Conservation (phyloP, 306 rosid species). For the Corylus heterophylla region DNA sequence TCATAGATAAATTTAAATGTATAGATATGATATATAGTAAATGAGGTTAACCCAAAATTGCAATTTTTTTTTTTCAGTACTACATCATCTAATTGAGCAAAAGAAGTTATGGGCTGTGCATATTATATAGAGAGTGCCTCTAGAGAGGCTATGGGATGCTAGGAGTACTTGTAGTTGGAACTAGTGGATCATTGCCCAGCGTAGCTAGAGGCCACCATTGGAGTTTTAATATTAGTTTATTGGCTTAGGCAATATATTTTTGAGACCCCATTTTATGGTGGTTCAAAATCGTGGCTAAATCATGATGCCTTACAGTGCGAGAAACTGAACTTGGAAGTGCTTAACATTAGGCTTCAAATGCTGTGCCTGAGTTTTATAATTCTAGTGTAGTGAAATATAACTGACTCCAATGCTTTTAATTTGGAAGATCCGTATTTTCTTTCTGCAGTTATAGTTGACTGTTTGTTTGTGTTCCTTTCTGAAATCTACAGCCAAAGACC, state of each 20-base stretch:
- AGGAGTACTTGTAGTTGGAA: neutral
- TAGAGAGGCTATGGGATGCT: neutral
- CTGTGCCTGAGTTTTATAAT: neutral
- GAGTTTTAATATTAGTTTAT: neutral
- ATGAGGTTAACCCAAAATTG: neutral
- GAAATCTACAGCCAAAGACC: conserved; percentile 65
- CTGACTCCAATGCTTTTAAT: neutral
- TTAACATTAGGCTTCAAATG: neutral
- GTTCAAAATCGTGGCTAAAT: neutral
- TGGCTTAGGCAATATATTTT: neutral
- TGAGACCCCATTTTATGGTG: neutral
- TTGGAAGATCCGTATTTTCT: neutral
- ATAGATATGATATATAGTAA: neutral
- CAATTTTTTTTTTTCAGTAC: neutral
- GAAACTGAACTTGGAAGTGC: neutral
- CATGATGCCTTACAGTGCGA: neutral
- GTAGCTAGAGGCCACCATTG: neutral
- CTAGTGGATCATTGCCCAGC: neutral
- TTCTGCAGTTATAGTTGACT: conserved; percentile 12
- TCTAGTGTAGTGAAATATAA: neutral
- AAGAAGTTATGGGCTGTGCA: neutral
- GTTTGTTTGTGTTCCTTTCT: conserved; percentile 20
- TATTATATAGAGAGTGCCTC: neutral
- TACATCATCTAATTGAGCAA: neutral
- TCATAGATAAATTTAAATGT: neutral